Conservation (phyloP, 2,329 filamentous ascomycete genomes). For the Colletotrichum neosansevieriae region DNA sequence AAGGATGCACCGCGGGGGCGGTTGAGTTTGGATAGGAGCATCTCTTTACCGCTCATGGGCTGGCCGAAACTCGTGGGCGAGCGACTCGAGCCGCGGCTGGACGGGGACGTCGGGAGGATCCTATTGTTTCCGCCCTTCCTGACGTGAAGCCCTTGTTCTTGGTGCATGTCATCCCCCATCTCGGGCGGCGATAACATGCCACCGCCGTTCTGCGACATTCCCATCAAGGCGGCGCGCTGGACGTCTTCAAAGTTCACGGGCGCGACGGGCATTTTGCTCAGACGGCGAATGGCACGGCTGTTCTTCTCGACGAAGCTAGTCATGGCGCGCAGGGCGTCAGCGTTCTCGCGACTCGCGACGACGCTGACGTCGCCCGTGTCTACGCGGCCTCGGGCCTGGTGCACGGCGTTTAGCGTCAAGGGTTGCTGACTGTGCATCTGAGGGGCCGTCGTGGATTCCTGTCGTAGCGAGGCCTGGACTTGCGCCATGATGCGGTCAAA, state of each 20-base stretch:
- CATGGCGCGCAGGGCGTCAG: conserved; percentile 58
- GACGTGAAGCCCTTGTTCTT: neutral
- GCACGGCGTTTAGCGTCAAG: conserved; percentile 56
- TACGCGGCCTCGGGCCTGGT: conserved; percentile 51
- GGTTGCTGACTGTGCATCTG: conserved; percentile 42
- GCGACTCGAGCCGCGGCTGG: conserved; percentile 49
- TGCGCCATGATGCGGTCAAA: conserved; percentile 61
- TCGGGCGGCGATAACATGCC: conserved; percentile 23
- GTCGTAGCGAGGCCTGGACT: conserved; percentile 51
- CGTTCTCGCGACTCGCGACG: conserved; percentile 56
- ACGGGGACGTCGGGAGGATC: conserved; percentile 47
- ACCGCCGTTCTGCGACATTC: conserved; percentile 33
- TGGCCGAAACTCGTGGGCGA: conserved; percentile 42
- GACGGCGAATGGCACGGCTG: conserved; percentile 55
- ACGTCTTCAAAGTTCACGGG: conserved; percentile 48
- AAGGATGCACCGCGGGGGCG: conserved; percentile 15
- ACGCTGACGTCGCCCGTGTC: conserved; percentile 50
- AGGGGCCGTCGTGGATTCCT: conserved; percentile 36
- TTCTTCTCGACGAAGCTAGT: conserved; percentile 57
- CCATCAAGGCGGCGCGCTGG: conserved; percentile 44
- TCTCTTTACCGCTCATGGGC: conserved; percentile 32
- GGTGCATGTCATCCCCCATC: conserved; percentile 5
- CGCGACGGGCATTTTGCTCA: conserved; percentile 54
- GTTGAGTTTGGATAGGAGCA: conserved; percentile 35
- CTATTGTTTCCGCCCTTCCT: conserved; percentile 15